Conservation (phyloP, 768 basidiomycete species). For the Sarcomyxa edulis region DNA sequence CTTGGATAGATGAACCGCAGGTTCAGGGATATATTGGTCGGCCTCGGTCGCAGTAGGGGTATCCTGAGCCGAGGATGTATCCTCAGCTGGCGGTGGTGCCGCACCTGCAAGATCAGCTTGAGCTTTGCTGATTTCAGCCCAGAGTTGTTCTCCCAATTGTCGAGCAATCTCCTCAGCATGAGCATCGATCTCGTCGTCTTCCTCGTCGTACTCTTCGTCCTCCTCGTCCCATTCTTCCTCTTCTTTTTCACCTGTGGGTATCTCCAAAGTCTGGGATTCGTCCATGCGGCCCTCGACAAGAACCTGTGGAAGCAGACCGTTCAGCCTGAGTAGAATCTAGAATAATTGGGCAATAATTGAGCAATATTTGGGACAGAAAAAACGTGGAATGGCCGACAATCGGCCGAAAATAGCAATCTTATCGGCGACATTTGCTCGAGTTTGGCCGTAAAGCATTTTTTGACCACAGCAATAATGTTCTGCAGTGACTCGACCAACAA, state of each 20-base stretch:
- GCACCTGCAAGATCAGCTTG: slow-evolving; percentile 34
- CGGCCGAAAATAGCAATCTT: too few species aligned
- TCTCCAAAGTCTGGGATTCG: slow-evolving; percentile 4
- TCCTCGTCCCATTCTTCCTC: slow-evolving; percentile 36
- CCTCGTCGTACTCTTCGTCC: slow-evolving; percentile 47
- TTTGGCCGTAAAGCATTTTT: too few species aligned
- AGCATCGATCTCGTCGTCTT: slow-evolving; percentile 58
- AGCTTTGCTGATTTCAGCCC: slow-evolving; percentile 70
- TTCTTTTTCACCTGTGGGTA: slow-evolving; percentile 14
- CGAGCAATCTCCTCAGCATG: slow-evolving; percentile 74
- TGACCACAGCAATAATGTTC: too few species aligned
- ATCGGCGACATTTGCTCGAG: too few species aligned
- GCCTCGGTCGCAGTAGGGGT: too few species aligned
- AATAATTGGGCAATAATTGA: too few species aligned
- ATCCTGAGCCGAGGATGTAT: slow-evolving; percentile 3
- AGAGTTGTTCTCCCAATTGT: slow-evolving; percentile 68
- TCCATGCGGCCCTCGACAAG: too few species aligned
- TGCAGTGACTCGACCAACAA: too few species aligned
- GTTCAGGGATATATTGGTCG: background rate
- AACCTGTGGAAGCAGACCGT: too few species aligned
- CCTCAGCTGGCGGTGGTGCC: slow-evolving; percentile 7
- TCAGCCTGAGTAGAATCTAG: background rate
- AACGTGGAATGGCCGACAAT: too few species aligned
- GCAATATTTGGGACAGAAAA: too few species aligned
- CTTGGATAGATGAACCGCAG: slow-evolving; percentile 17